These are phyloP conservation scores for Cryptosporidium muris DNA, from an alignment of 169 alveolate genomes.

Conservation along the genomic window DNA sequence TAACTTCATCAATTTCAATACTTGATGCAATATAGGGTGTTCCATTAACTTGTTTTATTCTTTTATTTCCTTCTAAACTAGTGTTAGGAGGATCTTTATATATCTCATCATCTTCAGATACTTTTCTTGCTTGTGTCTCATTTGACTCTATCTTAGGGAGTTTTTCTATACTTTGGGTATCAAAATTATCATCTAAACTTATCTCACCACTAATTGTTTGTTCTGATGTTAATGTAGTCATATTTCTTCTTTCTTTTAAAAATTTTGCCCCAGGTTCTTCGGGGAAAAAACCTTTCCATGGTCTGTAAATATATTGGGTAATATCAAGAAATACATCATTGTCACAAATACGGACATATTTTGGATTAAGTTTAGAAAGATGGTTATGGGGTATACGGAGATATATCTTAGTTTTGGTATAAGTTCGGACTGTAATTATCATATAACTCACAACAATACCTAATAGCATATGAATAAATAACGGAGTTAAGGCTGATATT, in stretches of 20 bases:
- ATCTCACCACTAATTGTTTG: neutral
- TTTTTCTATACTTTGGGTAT: neutral
- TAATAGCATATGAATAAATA: conserved; percentile 58
- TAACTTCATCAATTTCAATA: neutral
- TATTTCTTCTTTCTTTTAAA: neutral
- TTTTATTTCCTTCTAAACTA: too few relatives aligned
- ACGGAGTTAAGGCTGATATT: conserved; percentile 60
- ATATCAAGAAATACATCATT: conserved; percentile 61
- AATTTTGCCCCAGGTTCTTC: conserved; percentile 12
- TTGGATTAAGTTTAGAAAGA: conserved; percentile 28
- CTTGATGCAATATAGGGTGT: neutral
- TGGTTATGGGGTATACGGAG: conserved; percentile 21
- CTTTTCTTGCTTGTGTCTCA: neutral
- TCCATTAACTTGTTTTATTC: too few relatives aligned
- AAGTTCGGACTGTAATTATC: conserved; percentile 64
- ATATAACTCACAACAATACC: conserved; percentile 69
- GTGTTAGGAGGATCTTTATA: too few relatives aligned
- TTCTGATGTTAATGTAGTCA: neutral
- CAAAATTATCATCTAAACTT: neutral
- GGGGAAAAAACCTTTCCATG: conserved; percentile 57
- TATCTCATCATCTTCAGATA: neutral
- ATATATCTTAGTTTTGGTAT: conserved; percentile 43
- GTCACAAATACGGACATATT: conserved; percentile 50
- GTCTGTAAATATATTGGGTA: conserved; percentile 58
- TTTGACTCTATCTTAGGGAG: neutral